Percentiles rank a stretch among this genome's conserved stretches.
These are phyloP conservation scores for Colletotrichum sp. DNA, from an alignment of 2,329 filamentous ascomycete genomes.

Conservation along the genomic window DNA sequence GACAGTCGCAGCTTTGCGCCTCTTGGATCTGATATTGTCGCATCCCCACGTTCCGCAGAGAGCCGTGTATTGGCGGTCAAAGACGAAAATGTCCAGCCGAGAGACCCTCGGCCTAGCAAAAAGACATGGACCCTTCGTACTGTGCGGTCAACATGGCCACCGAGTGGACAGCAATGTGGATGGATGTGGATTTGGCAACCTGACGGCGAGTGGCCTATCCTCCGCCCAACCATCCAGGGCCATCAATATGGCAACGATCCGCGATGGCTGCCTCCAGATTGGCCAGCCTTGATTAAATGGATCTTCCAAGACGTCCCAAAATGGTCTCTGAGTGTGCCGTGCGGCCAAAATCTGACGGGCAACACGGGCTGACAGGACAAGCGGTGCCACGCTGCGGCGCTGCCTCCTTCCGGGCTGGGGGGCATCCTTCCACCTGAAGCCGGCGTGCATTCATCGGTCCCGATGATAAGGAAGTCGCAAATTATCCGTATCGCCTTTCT, in stretches of 20 bases:
- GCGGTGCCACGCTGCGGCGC: background rate
- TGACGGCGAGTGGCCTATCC: background rate
- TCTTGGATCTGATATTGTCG: background rate
- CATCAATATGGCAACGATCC: slow-evolving; percentile 8
- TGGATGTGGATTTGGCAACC: background rate
- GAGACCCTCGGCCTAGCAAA: background rate
- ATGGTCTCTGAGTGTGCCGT: background rate
- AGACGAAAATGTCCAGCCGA: background rate
- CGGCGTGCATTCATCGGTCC: background rate
- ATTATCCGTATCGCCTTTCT: background rate
- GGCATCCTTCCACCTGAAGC: slow-evolving; percentile 2
- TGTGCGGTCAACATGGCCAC: background rate
- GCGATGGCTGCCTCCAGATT: slow-evolving; percentile 7
- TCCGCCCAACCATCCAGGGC: background rate
- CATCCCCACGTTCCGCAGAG: background rate
- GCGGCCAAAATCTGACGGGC: background rate
- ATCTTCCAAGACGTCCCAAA: slow-evolving; percentile 10
- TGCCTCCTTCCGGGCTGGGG: background rate
- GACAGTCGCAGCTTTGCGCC: background rate
- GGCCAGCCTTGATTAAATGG: slow-evolving; percentile 20
- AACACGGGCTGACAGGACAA: background rate
- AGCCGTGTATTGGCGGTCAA: background rate
- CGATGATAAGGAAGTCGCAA: background rate
- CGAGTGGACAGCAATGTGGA: background rate
- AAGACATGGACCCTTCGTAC: background rate